Percentiles rank a stretch among this genome's conserved stretches.
These are phyloP conservation scores for Colletotrichum kahawae DNA, from an alignment of 2,329 filamentous ascomycete genomes.

Conservation along the genomic window DNA sequence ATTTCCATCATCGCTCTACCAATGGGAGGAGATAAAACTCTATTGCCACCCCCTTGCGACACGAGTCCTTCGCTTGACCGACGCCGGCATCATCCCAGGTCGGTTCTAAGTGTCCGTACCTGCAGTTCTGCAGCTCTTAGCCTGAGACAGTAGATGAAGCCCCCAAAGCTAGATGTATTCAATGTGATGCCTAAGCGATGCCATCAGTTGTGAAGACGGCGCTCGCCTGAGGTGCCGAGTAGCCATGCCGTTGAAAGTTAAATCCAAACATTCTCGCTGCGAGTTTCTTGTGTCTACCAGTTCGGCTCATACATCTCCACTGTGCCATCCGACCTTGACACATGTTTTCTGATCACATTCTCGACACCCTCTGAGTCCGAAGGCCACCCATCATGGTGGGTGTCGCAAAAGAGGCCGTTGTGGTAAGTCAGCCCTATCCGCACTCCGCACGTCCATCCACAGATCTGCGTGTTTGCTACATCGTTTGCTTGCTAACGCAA, in stretches of 20 bases:
- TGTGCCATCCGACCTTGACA: not conserved
- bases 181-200: not conserved
- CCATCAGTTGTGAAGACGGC: not conserved
- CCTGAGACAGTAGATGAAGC: not conserved
- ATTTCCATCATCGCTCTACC: not conserved
- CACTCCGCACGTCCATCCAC: not conserved
- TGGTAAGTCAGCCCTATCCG: constrained; percentile 5
- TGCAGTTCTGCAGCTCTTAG: not conserved
- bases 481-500: not conserved
- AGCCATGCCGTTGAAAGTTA: not conserved
- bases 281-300: not conserved
- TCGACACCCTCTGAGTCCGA: not conserved
- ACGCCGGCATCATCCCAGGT: not conserved
- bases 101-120: not conserved
- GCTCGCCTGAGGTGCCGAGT: not conserved
- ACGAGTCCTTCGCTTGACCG: not conserved
- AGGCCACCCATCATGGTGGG: not conserved
- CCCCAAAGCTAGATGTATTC: not conserved
- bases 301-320: not conserved
- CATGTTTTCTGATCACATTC: not conserved
- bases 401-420: constrained; percentile 19
- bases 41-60: not conserved
- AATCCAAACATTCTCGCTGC: not conserved
- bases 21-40: not conserved
- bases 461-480: not conserved